Evolutionary conservation across 768 basidiomycete genomes (phyloP), one percentile per base, ranked within the genome.

Genomic region (Mrakia gelida): DNA sequence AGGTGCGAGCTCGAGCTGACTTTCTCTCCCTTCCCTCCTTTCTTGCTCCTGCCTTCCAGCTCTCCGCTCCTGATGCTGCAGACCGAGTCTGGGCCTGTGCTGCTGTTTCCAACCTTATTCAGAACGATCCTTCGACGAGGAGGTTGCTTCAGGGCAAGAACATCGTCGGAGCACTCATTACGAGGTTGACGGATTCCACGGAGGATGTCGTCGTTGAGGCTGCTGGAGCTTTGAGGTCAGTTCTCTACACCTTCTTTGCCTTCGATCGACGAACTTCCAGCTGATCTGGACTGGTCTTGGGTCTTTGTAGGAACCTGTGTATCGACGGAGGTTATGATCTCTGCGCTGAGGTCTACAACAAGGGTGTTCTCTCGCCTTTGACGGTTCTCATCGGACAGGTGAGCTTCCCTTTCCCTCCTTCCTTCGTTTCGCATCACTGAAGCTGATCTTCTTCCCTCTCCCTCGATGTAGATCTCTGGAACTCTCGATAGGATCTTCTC

Each of bases 61-160:
- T 85, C 68, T 81, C 80, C 59, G 82, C 84, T 3, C 74, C 83
- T 81, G 93, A 96, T 81, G 87, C 88, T 11, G 85, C 88, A 1
- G 95, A 98, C 80, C 89, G 95, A 74, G 93, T 93, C 83, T 97
- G 94, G 95, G 94, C 95, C 5, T 96, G 95, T 83, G 94, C 95
- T 32, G 94, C 95, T 0, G 92, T 96, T n/a, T 94, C 93, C 16
- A 96, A 93, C 84, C 86, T 98, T 71, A 96, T 96, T 80, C 92
- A 95, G 83, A 96, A 96, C 81, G 95, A 98, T 84, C 92, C 95
- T 28, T 93, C 93, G 10, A 97, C 95, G 21, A 87, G 95, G 79
- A 86, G 95, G 80, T 85, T 98, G 81, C 87, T 98, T 28, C 95
- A 96, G 82, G 92, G 92, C 41, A 94, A 92, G 85, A 94, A 95